Base-by-base conservation (phyloP, 345 rosid genomes). In the Lepidium sativum region DNA sequence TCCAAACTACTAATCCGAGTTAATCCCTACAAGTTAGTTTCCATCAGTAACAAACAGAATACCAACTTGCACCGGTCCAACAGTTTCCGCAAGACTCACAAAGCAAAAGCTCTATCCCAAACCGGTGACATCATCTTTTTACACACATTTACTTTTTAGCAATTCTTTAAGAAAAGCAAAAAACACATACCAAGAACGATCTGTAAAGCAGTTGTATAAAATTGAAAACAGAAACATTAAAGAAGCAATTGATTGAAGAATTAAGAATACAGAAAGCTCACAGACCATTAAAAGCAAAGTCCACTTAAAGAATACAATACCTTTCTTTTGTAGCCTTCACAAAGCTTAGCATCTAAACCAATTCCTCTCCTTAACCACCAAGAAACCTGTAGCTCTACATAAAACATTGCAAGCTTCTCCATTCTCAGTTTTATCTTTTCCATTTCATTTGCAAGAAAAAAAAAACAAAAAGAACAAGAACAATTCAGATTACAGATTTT, bases 301-400 rank as follows among this genome's bases (percentile, higher is more conserved):
- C 63, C 68, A 73, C 57, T 60, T 67, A 17, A 42, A 67, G 72
- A 60, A 67, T 67, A 59, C 58, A 73, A 73, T 73, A 67, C 77
- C 68, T 73, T 73, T 73, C 68, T 45, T 67, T 63, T 54, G 54
- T 73, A 66, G 50, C 20, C 51, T 60, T 66, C 77, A 66, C 72
- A 59, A 73, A 67, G 68, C 72, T 59, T 73, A 38, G 77, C 72
- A 73, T 73, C 71, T 41, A 54, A 61, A 72, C 70, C 15, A 34
- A 34, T n/a, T 34, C 54, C 42, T 50, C 67, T 57, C 67, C 73
- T 74, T 74, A 55, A 55, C 49, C 65, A 74, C 74, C 70, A 74
- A 74, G 78, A 62, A 74, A 74, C 42, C 65, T 25, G 47, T 33
- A 32, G 16, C 67, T 69, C 74, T 74, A 74, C 78, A 60, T 73